Conservation (phyloP, 768 basidiomycete genomes). For the Boletus sensibilis region DNA sequence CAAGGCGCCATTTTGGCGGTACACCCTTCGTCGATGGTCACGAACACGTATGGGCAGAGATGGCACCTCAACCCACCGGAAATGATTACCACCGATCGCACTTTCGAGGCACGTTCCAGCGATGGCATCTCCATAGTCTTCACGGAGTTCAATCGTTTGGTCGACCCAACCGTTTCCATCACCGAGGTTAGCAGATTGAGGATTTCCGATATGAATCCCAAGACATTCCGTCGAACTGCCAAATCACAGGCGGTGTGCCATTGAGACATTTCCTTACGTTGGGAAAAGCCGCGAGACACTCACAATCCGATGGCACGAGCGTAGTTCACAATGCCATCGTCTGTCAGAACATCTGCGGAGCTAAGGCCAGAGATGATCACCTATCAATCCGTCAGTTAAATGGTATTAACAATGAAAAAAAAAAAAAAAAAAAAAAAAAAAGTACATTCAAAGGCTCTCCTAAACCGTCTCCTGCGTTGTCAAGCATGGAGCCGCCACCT, state of each 20-base stretch:
- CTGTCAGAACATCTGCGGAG: conserved; percentile 53
- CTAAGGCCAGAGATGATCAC: conserved; percentile 67
- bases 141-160: conserved; percentile 43
- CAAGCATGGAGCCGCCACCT: conserved; percentile 46
- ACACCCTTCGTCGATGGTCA: conserved; percentile 35
- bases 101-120: conserved; percentile 46
- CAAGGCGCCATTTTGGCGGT: conserved; percentile 52
- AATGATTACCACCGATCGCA: conserved; percentile 45
- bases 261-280: neutral
- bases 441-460: conserved; percentile 46
- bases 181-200: conserved; percentile 44
- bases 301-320: conserved; percentile 65
- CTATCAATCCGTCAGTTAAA: conserved; percentile 18
- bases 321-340: conserved; percentile 55
- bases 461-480: conserved; percentile 37
- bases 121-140: conserved; percentile 37
- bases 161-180: conserved; percentile 46
- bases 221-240: conserved; percentile 41
- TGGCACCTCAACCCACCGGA: conserved; percentile 33
- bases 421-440: neutral
- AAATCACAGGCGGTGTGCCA: conserved; percentile 1
- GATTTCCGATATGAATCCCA: conserved; percentile 33
- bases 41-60: neutral
- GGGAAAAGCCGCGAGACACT: conserved; percentile 13
- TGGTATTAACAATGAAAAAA: neutral